Percentiles rank a stretch among this genome's conserved stretches.
phyloP scores from a whole-genome alignment of 371 early-diverging fungal species.

The Syncephalastrum sp. region DNA sequence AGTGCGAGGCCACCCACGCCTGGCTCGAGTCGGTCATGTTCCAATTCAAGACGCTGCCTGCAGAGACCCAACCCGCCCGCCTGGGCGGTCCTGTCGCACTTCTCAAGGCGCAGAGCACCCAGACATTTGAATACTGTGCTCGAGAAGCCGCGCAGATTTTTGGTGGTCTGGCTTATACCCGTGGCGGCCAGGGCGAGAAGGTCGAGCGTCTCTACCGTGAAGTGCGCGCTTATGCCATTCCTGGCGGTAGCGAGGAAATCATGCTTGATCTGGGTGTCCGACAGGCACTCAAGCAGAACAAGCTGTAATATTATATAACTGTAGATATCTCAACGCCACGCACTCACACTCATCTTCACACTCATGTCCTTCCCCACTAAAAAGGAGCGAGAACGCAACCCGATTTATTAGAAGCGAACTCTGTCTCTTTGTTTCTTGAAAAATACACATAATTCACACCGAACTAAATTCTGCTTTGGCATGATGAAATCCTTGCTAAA shows the following conservation, averaged over 20 bases:
- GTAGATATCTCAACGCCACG: not conserved
- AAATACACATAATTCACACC: too few species aligned
- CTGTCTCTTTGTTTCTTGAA: too few species aligned
- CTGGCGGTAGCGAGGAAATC: slow-evolving; percentile 76
- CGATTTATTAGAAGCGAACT: too few species aligned
- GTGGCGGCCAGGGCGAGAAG: slow-evolving; percentile 85
- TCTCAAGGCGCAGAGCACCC: slow-evolving; percentile 84
- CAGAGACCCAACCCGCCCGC: slow-evolving; percentile 60
- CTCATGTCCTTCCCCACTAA: not conserved
- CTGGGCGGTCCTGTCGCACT: slow-evolving; percentile 89
- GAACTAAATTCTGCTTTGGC: too few species aligned
- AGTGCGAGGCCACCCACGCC: slow-evolving; percentile 84
- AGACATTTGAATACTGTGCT: slow-evolving; percentile 86
- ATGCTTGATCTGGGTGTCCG: slow-evolving; percentile 72
- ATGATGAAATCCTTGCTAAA: too few species aligned
- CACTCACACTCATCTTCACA: too few species aligned
- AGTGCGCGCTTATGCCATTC: slow-evolving; percentile 86
- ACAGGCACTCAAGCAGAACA: slow-evolving; percentile 54
- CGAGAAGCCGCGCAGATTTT: slow-evolving; percentile 91
- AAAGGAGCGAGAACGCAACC: not conserved
- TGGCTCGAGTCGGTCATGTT: slow-evolving; percentile 78
- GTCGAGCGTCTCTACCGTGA: slow-evolving; percentile 87
- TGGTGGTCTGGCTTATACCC: slow-evolving; percentile 84
- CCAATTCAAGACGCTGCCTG: slow-evolving; percentile 70
- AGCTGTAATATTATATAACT: slow-evolving; percentile 1